Evolutionary conservation across 2,329 filamentous ascomycete species (phyloP), one percentile per base, ranked within the genome.

Genomic region (Zalaria obscura): DNA sequence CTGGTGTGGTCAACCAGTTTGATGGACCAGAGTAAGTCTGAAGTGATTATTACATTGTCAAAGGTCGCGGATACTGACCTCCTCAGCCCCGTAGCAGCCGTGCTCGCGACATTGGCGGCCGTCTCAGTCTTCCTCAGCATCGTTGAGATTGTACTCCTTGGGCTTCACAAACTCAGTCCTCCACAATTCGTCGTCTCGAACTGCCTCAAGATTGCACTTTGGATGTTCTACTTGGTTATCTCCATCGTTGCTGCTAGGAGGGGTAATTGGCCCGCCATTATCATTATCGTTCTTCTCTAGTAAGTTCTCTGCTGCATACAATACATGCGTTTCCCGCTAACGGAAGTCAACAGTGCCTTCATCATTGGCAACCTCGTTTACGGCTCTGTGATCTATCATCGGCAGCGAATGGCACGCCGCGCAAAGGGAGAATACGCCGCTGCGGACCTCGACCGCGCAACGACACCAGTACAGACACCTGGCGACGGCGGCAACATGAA

Each of bases 351-450:
- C 45, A 65, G 61, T 40, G 45, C 58, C 8, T 49, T 56, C 5
- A 59, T 59, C 46, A 35, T 65, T 38, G 54, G 51, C 35, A 56
- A 63, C 44, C 55, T 66, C 46, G 52, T 64, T 42, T 66, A 67
- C 52, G 57, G 57, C 25, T 50, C 52, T 35, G 50, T 64, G 44
- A 50, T 56, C 27, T 56, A 59, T 46, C 55, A 57, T 42, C 55
- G 60, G 39, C 48, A 53, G 41, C 61, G 62, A 40, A 32, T 32
- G 29, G 29, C 29, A 32, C 29, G 29, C 29, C 29, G 29, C n/a
- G 18, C 29, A 32, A 59, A 57, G 45, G 53, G 53, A 25, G 50
- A 48, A 5, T 55, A 55, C 41, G 57, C 40, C 40, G 7, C 29
- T 7, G 29, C 29, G n/a, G 7, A 32, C 29, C n/a, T 32, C 29